Evolutionary conservation across 345 rosid genomes (phyloP).

Genomic region (Combretum micranthum): DNA sequence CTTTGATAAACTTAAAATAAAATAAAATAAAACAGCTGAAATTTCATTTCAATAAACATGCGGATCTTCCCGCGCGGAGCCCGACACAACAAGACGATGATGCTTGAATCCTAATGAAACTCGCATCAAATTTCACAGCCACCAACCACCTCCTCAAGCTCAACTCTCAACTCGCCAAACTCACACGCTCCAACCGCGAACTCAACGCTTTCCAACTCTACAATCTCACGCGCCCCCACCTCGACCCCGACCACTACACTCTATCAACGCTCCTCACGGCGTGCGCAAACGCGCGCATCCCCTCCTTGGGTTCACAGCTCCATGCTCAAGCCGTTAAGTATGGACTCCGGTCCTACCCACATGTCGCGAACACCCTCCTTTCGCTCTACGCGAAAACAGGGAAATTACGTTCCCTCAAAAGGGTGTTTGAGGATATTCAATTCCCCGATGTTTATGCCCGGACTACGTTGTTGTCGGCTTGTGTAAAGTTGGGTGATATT

Average conservation of each 20-base stretch:
- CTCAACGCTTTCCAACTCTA: constrained; percentile 46
- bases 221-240: constrained; percentile 29
- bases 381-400: constrained; percentile 39
- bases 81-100: too few species aligned
- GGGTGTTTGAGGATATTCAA: constrained; percentile 40
- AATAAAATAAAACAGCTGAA: too few species aligned
- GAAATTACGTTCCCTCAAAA: constrained; percentile 29
- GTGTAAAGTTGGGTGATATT: constrained; percentile 37
- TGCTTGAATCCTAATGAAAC: too few species aligned
- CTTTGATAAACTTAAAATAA: too few species aligned
- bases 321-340: constrained; percentile 50
- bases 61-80: too few species aligned
- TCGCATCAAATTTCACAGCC: too few species aligned
- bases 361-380: constrained; percentile 61
- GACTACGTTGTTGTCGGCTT: constrained; percentile 51
- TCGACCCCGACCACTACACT: constrained; percentile 57
- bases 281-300: constrained; percentile 38
- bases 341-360: constrained; percentile 33
- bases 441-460: constrained; percentile 62
- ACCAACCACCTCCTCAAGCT: constrained; percentile 29
- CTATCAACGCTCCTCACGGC: constrained; percentile 55
- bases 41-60: too few species aligned
- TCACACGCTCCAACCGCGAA: constrained; percentile 36
- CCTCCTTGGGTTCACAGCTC: constrained; percentile 39
- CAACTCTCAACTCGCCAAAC: constrained; percentile 40